A percentile compares a stretch with the other conserved stretches of the same genome.
phyloP scores from a whole-genome alignment of 2,329 filamentous ascomycete genomes.

The Aspergillus sojae region DNA sequence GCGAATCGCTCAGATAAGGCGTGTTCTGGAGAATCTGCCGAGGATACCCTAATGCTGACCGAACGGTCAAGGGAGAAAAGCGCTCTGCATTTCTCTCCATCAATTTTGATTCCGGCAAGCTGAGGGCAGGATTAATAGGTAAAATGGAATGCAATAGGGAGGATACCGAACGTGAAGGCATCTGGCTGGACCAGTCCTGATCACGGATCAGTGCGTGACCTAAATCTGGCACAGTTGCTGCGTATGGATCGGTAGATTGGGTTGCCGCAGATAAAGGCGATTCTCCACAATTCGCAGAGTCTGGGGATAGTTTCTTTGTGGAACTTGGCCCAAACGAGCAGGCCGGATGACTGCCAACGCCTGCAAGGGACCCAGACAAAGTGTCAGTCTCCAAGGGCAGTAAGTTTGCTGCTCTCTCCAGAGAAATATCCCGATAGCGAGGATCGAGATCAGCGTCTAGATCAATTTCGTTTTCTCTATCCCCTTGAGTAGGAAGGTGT shows the following conservation, averaged over 20 bases:
- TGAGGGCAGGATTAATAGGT: constrained; percentile 35
- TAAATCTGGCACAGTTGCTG: constrained; percentile 13
- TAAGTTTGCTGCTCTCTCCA: constrained; percentile 8
- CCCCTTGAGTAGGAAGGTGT: constrained; percentile 1
- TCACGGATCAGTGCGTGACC: constrained; percentile 19
- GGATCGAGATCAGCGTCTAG: constrained; percentile 20
- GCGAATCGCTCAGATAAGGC: constrained; percentile 26
- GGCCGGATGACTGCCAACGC: constrained; percentile 26
- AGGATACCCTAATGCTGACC: constrained; percentile 15
- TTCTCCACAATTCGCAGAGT: constrained; percentile 15
- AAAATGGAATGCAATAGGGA: constrained; percentile 35
- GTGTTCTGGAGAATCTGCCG: constrained; percentile 12
- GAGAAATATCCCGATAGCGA: constrained; percentile 13
- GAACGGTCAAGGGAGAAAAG: constrained; percentile 14
- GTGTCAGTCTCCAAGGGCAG: constrained; percentile 10
- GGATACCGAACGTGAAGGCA: constrained; percentile 17
- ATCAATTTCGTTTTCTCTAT: constrained; percentile 22
- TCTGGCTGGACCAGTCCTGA: constrained; percentile 17
- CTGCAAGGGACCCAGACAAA: constrained; percentile 26
- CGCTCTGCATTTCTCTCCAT: constrained; percentile 9
- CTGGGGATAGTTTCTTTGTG: constrained; percentile 11
- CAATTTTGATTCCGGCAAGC: constrained; percentile 10
- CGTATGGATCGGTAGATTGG: constrained; percentile 18
- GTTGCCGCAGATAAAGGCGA: constrained; percentile 19
- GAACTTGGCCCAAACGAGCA: constrained; percentile 16